Percentiles rank a stretch among this genome's conserved stretches.
These are phyloP conservation scores for Sporothrix brasiliensis DNA, from an alignment of 2,329 filamentous ascomycete genomes.

Conservation along the genomic window DNA sequence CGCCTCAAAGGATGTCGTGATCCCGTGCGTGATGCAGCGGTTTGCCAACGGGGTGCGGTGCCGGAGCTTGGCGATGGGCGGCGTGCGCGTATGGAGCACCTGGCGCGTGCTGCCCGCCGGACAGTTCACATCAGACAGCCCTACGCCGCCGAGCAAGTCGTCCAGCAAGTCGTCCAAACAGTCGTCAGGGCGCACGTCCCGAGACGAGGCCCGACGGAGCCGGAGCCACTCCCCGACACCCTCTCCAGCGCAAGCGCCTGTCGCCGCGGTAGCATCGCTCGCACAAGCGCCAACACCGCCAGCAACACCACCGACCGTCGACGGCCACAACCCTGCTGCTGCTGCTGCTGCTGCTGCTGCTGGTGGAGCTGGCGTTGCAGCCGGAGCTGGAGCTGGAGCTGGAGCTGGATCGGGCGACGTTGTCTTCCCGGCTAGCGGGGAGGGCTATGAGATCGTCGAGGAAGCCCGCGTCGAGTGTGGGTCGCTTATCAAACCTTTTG, in stretches of 20 bases:
- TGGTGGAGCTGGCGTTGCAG: neutral
- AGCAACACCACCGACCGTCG: constrained; percentile 9
- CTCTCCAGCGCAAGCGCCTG: neutral
- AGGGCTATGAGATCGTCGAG: constrained; percentile 44
- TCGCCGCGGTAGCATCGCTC: neutral
- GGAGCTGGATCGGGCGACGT: no score
- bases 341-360: neutral
- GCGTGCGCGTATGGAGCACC: constrained; percentile 49
- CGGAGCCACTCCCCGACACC: constrained; percentile 9
- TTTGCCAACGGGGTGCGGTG: constrained; percentile 49
- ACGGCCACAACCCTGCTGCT: neutral
- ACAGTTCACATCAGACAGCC: constrained; percentile 32
- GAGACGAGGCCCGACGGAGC: neutral
- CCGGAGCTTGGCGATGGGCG: constrained; percentile 49
- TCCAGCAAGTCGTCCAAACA: constrained; percentile 28
- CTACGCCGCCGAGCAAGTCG: neutral
- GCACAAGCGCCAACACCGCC: constrained; percentile 9
- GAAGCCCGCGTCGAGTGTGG: constrained; percentile 43
- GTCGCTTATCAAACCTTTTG: constrained; percentile 44
- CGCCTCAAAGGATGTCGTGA: constrained; percentile 46
- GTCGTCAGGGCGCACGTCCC: constrained; percentile 22
- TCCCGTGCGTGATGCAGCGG: constrained; percentile 51
- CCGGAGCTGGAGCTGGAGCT: neutral
- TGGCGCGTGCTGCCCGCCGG: constrained; percentile 42
- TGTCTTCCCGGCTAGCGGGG: neutral